Conservation (phyloP, 257 asterid genomes). For the Fraxinus anomala region DNA sequence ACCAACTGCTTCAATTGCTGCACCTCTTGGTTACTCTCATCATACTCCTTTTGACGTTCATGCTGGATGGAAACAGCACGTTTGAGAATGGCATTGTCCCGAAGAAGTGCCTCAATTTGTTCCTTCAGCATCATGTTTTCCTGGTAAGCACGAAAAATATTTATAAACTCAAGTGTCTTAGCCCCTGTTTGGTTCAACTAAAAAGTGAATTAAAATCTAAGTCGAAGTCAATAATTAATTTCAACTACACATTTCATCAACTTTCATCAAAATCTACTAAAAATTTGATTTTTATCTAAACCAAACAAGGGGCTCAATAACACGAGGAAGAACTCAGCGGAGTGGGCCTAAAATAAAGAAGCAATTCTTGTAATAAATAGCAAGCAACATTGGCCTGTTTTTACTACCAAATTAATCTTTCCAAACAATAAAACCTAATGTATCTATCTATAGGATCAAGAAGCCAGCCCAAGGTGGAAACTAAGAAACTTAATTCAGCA, state of each 20-base stretch:
- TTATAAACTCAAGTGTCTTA: not conserved
- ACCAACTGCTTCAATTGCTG: conserved; percentile 72
- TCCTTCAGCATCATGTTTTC: conserved; percentile 75
- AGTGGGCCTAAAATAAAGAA: not conserved
- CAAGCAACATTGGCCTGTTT: not conserved
- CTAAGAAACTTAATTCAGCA: not conserved
- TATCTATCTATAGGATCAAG: not conserved
- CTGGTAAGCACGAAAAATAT: conserved; percentile 36
- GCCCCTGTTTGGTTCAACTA: no score
- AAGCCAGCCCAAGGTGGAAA: not conserved
- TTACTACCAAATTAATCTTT: not conserved
- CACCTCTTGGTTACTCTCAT: conserved; percentile 62
- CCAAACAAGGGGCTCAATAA: no score
- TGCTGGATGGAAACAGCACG: conserved; percentile 87
- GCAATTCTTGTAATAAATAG: not conserved
- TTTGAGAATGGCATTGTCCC: conserved; percentile 70
- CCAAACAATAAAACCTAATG: not conserved
- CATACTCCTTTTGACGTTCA: conserved; percentile 82
- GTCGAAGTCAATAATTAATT: no score
- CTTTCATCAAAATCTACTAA: no score
- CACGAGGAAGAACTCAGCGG: not conserved
- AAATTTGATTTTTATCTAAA: no score
- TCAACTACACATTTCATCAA: no score
- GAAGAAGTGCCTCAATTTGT: conserved; percentile 54
- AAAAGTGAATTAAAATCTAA: no score